Percentiles rank a stretch among this genome's conserved stretches.
These are phyloP conservation scores for Musa schizocarpa DNA, from an alignment of 176 grass and related monocot species.

Conservation along the genomic window DNA sequence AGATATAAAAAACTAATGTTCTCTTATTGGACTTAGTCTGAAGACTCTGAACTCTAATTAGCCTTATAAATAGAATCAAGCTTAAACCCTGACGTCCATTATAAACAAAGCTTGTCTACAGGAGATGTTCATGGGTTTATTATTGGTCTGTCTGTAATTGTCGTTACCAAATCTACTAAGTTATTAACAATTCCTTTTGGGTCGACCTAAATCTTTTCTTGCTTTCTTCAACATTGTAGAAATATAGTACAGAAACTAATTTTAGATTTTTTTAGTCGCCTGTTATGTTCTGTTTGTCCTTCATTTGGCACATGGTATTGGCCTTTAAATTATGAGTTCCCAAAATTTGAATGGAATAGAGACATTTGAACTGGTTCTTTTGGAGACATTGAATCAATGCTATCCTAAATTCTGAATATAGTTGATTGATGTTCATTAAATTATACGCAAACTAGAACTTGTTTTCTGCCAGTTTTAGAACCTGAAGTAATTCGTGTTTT, in stretches of 20 bases:
- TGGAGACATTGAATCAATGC: not conserved
- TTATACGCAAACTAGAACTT: too few relatives aligned
- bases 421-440: too few relatives aligned
- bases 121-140: too few relatives aligned
- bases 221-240: not conserved
- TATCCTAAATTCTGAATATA: not conserved
- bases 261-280: not conserved
- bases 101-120: too few relatives aligned
- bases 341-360: not conserved
- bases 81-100: too few relatives aligned
- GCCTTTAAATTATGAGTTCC: not conserved
- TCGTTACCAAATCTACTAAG: not conserved
- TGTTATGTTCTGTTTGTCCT: not conserved
- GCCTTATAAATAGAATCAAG: too few relatives aligned
- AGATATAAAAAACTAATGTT: too few relatives aligned
- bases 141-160: too few relatives aligned
- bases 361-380: not conserved
- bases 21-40: too few relatives aligned
- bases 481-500: too few relatives aligned
- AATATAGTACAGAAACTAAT: not conserved
- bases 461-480: too few relatives aligned
- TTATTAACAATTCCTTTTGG: not conserved
- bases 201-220: not conserved
- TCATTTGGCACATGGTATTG: not conserved
- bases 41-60: too few relatives aligned